Evolutionary conservation across 1,284 basidiomycete genomes (phyloP).

Genomic region (Moesziomyces globuligerus): DNA sequence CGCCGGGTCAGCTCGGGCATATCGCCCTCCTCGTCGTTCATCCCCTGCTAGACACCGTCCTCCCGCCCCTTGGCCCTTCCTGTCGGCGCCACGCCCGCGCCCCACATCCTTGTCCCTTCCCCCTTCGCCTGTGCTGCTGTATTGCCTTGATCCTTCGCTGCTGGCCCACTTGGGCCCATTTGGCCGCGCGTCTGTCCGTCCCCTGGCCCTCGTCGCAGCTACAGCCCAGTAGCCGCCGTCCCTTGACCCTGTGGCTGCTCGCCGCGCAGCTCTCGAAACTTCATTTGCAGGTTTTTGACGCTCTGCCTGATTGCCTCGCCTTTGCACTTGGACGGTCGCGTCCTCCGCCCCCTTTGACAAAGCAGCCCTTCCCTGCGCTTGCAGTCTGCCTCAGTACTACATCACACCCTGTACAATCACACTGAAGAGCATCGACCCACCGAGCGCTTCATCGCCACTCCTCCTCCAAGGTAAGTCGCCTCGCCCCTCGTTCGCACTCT

Average conservation of each 20-base stretch:
- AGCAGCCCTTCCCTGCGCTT: constrained; percentile 24
- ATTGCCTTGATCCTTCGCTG: too few species aligned
- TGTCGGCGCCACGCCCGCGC: not conserved
- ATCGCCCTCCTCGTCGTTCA: constrained; percentile 6
- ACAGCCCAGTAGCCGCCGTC: too few species aligned
- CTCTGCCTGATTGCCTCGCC: constrained; percentile 16
- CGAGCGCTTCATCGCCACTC: constrained; percentile 20
- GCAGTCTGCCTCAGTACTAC: constrained; percentile 44
- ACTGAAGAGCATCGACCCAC: constrained; percentile 31
- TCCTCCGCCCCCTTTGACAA: constrained; percentile 7
- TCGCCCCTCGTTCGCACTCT: not conserved
- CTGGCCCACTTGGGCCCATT: not conserved
- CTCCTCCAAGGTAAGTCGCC: constrained; percentile 33
- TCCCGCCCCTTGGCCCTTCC: not conserved
- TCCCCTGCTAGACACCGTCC: constrained; percentile 3
- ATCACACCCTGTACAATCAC: constrained; percentile 40
- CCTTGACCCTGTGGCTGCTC: constrained; percentile 18
- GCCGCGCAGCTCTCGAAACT: constrained; percentile 21
- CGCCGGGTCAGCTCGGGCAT: not conserved
- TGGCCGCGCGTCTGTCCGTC: not conserved
- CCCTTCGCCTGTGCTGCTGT: not conserved
- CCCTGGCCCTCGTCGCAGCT: constrained; percentile 2
- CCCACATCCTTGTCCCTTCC: not conserved
- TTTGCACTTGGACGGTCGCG: constrained; percentile 32
- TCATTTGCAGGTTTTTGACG: constrained; percentile 27